Base-by-base conservation (phyloP, 176 grass and related monocot species). In the Rhynchospora tenuis region DNA sequence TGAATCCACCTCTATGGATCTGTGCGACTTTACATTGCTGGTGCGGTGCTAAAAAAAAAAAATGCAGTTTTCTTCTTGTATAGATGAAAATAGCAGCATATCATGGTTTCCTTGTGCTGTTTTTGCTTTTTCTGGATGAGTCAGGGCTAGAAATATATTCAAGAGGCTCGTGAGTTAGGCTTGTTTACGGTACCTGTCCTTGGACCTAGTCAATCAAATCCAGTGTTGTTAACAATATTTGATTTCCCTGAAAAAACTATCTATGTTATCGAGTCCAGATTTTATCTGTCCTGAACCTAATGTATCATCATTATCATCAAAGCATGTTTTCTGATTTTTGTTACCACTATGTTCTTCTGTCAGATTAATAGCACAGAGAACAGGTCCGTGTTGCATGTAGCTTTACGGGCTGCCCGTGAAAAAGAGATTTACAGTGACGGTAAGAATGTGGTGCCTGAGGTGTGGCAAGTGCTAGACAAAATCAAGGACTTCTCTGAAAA, bases 321-420 rank as follows among this genome's bases (percentile, higher is more conserved):
- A 56, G 26, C 50, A 31, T 56, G 17, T 75, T 88, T 4, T 83
- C 5, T 86, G 64, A 79, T 11, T 7, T 29, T 68, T 57, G 23
- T 64, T 16, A 67, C 20, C 24, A 66, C 83, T 69, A 15, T 86
- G 78, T 79, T 3, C 0, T 86, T 91, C 48, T 79, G 50, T 74
- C 57, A 95, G 96, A 98, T 98, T 86, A 98, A 98, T 82, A 95
- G 75, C 68, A 98, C 91, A 1, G 93, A 95, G 82, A 95, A 95
- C 86, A 98, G 91, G 64, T 98, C 91, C 0, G 93, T 98, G 79
- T 90, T 98, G 47, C 96, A 95, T 88, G 88, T 93, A 71, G 92
- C 91, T 59, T 80, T 98, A 17, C 86, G 96, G 83, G 92, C 93
- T 82, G 86, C 91, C 45, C 94, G 95, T 75, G 91, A 86, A 6